Percentiles rank a stretch among this genome's conserved stretches.
Conservation (phyloP, 192 early-diverging fungal genomes). For the Podila clonocystis region DNA sequence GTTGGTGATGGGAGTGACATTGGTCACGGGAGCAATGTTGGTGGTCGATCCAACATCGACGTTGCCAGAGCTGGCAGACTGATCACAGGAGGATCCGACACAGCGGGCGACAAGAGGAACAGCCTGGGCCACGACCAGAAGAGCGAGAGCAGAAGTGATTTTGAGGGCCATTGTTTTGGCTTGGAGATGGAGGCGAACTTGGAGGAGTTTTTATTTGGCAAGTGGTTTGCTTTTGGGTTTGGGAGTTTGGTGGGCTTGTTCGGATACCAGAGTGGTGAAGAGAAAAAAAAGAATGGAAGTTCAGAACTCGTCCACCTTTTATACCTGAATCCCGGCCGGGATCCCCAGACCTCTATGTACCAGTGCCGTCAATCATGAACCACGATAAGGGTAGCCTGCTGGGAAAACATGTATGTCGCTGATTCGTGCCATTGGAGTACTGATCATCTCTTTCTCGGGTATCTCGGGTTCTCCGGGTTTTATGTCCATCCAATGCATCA, state of each 20-base stretch:
- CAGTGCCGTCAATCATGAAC: neutral
- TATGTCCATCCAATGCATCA: neutral
- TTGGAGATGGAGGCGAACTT: no score
- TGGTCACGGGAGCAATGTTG: slow-evolving; percentile 23
- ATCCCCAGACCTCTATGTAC: neutral
- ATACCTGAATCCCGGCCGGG: neutral
- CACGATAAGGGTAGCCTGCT: no score
- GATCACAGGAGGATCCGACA: slow-evolving; percentile 12
- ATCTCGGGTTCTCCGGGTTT: no score
- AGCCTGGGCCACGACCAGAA: slow-evolving; percentile 15
- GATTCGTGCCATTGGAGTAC: no score
- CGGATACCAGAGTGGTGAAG: neutral
- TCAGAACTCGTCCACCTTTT: neutral
- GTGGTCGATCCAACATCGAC: slow-evolving; percentile 26
- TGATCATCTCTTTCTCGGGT: no score
- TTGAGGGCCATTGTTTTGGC: slow-evolving; percentile 13
- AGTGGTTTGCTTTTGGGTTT: neutral
- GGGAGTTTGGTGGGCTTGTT: neutral
- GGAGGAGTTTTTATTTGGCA: neutral
- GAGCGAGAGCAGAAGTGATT: slow-evolving; percentile 9
- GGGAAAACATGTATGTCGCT: no score
- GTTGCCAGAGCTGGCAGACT: slow-evolving; percentile 24
- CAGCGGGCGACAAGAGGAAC: slow-evolving; percentile 20
- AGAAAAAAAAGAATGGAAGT: neutral
- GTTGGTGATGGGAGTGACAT: slow-evolving; percentile 32